Base-by-base conservation (phyloP, 1,139 yeast genomes). In the Hyphopichia burtonii region DNA sequence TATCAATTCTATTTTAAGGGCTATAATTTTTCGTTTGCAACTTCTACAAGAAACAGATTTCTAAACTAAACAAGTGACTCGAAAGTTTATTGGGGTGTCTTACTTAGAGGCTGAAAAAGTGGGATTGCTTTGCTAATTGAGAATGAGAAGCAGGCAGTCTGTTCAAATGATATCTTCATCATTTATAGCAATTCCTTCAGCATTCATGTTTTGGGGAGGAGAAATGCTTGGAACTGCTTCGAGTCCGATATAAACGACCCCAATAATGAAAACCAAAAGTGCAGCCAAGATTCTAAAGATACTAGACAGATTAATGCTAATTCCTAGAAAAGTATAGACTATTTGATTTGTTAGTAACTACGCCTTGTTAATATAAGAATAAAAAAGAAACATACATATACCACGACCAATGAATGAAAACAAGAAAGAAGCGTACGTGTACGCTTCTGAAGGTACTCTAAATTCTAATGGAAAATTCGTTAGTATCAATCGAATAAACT, bases 371-470 rank as follows among this genome's bases (percentile, higher is more conserved):
- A n/a, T n/a, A n/a, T n/a, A n/a, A n/a, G n/a, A n/a, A n/a, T n/a
- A n/a, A n/a, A n/a, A n/a, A n/a, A n/a, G n/a, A n/a, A n/a, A 74
- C 81, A 43, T 69, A 76, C 80, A 80, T 12, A 82, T 58, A 17
- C 96, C 96, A 54, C 96, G 77, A 4, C 96, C 96, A 15, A 86
- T 64, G 56, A 89, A 89, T 14, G 95, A 86, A 60, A 86, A 86
- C 51, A 86, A 69, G 55, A 90, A 89, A 2, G 95, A 86, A 16
- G 86, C 93, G 58, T 83, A 88, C 12, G 80, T 75, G 51, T 80
- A 75, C 9, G 90, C 78, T 50, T 81, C 79, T 2, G 87, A 78
- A 4, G 88, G 88, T 39, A 82, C 79, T 51, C 76, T 69, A 57
- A 83, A 83, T 56, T 85, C 91, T 61, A 43, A 16, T 8, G 28